These are phyloP conservation scores for Nannochloris sp. DNA, from an alignment of 139 green algal species.

Conservation along the genomic window DNA sequence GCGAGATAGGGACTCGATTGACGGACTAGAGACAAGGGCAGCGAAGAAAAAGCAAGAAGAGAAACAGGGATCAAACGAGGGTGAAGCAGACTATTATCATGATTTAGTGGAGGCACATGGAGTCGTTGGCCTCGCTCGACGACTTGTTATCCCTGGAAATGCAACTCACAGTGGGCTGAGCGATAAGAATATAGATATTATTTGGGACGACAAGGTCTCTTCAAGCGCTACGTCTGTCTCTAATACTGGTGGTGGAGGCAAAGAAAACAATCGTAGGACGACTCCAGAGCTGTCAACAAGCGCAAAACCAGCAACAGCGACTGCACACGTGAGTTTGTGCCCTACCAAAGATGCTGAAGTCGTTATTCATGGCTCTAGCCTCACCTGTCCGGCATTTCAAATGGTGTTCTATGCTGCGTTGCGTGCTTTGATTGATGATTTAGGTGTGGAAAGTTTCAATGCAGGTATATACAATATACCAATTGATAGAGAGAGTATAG, in stretches of 20 bases:
- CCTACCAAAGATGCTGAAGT: constrained; percentile 69
- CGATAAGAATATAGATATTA: constrained; percentile 14
- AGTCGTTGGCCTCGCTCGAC: neutral
- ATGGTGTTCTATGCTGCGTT: constrained; percentile 42
- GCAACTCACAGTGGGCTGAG: no score
- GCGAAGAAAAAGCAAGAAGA: no score
- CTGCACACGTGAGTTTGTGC: constrained; percentile 12
- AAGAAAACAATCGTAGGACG: no score
- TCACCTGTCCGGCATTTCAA: constrained; percentile 45
- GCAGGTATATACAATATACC: constrained; percentile 43
- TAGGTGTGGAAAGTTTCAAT: constrained; percentile 68
- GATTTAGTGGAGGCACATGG: constrained; percentile 29
- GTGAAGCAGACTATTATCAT: constrained; percentile 20
- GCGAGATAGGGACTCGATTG: no score
- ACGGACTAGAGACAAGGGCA: neutral
- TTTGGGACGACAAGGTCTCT: no score
- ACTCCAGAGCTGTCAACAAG: no score
- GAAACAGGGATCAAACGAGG: neutral
- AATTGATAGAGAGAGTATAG: neutral
- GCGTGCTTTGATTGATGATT: constrained; percentile 60
- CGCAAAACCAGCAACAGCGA: constrained; percentile 7
- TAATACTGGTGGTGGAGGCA: no score
- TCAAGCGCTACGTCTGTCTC: no score
- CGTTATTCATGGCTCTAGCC: constrained; percentile 26
- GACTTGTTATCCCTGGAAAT: neutral